Base-by-base conservation (phyloP, 2,329 filamentous ascomycete genomes). In the Chaetomiaceae sp. region DNA sequence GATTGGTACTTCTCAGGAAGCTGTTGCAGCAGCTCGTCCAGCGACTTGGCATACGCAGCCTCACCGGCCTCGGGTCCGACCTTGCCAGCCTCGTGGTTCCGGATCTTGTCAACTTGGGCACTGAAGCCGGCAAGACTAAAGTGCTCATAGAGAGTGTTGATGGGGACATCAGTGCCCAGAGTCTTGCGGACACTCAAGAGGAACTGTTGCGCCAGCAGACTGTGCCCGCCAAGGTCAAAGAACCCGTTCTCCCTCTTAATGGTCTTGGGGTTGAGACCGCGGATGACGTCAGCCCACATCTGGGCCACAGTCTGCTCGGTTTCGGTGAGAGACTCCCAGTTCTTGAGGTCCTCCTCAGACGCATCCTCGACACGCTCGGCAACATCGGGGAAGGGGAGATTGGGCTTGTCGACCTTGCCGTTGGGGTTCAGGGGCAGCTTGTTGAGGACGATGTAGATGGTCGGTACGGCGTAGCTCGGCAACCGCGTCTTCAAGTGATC, bases 341-440 rank as follows among this genome's bases (percentile, higher is more conserved):
- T 68, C 60, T 69, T 68, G 27, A 72, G 47, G 44, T 74, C 71
- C 48, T 71, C 70, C 33, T 70, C 69, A 2, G 68, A 70, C 9
- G 69, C 66, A 21, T 72, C 70, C 55, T 70, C 70, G n/a, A 66
- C 77, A 30, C 85, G 74, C 60, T 87, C 78, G 12, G 81, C 79
- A 20, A 82, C 82, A 66, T 92, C 88, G 34, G 83, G 91, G 77
- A 91, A 93, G 0, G 89, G 89, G 46, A 95, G 73, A 2, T 81
- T 82, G 13, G 87, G 85, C 68, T 83, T 86, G 68, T 95, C 89
- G 37, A 92, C 81, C 70, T 93, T 93, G 60, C 87, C 86, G 59
- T 90, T 90, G n/a, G 86, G 86, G 66, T 89, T 91, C n/a, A 92
- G 69, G 1, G 87, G 87, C 56, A 92, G 77, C 50, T 82, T 81